Base-by-base conservation (phyloP, 192 early-diverging fungal species). In the Phlyctochytrium arcticum region DNA sequence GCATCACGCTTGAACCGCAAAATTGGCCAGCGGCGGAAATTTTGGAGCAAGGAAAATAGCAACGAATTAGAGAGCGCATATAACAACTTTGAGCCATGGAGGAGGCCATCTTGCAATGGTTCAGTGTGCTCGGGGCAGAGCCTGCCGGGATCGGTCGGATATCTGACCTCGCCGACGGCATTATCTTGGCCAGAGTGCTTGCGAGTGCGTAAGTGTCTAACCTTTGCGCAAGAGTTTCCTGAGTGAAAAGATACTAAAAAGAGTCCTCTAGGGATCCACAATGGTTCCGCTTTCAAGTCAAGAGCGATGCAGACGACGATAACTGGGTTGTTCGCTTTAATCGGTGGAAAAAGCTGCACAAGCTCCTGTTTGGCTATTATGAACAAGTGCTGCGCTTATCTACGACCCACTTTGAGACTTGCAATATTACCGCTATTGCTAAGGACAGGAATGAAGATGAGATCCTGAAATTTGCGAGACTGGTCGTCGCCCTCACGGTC, bases 251-350 rank as follows among this genome's bases (percentile, higher is more conserved):
- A 27, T 12, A 36, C 5, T 12, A 30, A 6, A 19, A 27, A 63
- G 12, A 27, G 19, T 26, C 39, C 15, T 12, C 12, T 19, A 96
- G 95, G 67, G 93, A 97, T 75, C 75, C 88, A 17, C 80, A 84
- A 44, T 97, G 92, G 92, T 96, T 98, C 86, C 93, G 92, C 60
- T n/a, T n/a, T n/a, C 68, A 81, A 12, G 78, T 85, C 33, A 81
- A 85, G 6, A 50, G n/a, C 23, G 33, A 8, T 31, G 89, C 90
- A 50, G 80, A 85, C 6, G 90, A 87, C 44, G 90, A 92, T 72
- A 97, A 95, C 80, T 99, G 96, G 96, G 92, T 99, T 2, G 69
- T 93, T 33, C 90, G 89, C 65, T 88, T 92, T 71, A 96, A 94
- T 76, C 91, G 91, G 55, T 83, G 98, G 15, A 95, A 95, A 69